Conservation (phyloP, 208 protist genomes). For the Naegleria gruberi region DNA sequence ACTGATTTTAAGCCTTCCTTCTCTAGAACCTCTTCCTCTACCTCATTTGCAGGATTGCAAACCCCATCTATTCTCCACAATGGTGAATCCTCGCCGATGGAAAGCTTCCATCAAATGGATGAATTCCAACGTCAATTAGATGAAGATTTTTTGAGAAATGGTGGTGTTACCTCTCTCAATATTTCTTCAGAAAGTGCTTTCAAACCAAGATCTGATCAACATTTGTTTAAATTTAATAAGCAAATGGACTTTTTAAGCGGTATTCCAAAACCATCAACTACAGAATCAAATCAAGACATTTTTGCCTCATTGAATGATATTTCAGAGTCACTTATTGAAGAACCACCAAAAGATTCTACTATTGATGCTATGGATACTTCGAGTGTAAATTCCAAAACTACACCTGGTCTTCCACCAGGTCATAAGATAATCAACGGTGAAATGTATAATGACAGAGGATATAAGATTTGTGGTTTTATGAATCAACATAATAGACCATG, state of each 20-base stretch:
- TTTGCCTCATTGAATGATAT: not conserved
- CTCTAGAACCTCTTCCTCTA: not conserved
- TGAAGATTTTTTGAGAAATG: too few relatives aligned
- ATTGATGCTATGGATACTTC: not conserved
- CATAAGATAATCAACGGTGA: not conserved
- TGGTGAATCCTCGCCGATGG: not conserved
- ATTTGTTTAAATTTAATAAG: not conserved
- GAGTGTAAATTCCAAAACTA: not conserved
- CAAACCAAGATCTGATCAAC: not conserved
- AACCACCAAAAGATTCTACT: too few relatives aligned
- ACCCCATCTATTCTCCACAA: not conserved
- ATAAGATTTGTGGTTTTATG: slow-evolving; percentile 12
- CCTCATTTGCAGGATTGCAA: not conserved
- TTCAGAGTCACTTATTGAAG: not conserved
- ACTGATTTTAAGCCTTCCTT: not conserved
- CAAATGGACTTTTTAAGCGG: not conserved
- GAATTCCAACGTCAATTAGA: not conserved
- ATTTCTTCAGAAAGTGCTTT: not conserved
- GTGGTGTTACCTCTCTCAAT: not conserved
- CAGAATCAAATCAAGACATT: not conserved
- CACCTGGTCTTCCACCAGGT: not conserved
- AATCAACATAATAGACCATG: slow-evolving; percentile 24
- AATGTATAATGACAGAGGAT: slow-evolving; percentile 14
- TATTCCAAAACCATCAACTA: not conserved
- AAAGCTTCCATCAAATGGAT: not conserved